A percentile compares a stretch with the other conserved stretches of the same genome.
Evolutionary conservation across 257 asterid species (phyloP).

Genomic region (Nicotiana obtusifolia): DNA sequence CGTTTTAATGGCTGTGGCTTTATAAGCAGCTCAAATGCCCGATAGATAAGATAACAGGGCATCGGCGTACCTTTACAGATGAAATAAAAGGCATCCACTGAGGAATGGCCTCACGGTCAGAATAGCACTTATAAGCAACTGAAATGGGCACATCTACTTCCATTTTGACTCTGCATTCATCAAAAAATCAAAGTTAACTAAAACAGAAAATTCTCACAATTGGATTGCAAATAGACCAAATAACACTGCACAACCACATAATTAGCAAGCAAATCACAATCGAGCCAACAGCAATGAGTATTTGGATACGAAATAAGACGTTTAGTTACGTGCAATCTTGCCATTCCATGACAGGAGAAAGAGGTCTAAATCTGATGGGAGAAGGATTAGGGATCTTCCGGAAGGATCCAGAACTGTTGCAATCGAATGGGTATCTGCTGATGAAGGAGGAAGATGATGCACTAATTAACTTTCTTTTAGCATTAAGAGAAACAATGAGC

Average conservation of each 20-base stretch:
- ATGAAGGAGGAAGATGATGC: conserved; percentile 22
- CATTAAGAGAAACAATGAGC: conserved; percentile 3
- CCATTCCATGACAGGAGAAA: conserved; percentile 71
- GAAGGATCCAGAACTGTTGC: conserved; percentile 18
- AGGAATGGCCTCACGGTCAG: conserved; percentile 88
- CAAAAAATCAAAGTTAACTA: background rate
- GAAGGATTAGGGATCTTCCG: conserved; percentile 21
- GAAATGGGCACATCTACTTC: conserved; percentile 74
- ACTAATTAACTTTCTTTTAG: conserved; percentile 2
- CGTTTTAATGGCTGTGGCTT: background rate
- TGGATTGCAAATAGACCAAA: background rate
- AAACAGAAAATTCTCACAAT: background rate
- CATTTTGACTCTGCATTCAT: conserved; percentile 67
- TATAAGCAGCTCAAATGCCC: background rate
- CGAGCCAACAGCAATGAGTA: background rate
- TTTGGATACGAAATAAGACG: background rate
- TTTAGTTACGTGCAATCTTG: conserved; percentile 82
- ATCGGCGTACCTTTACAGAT: conserved; percentile 50
- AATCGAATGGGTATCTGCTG: conserved; percentile 15
- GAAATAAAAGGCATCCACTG: conserved; percentile 99
- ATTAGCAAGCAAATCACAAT: background rate
- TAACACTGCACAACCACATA: background rate
- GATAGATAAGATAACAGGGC: background rate
- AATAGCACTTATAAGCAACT: conserved; percentile 78
- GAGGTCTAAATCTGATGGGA: conserved; percentile 27